Evolutionary conservation across 306 rosid genomes (phyloP).

Genomic region (Ochetophila trinervis): DNA sequence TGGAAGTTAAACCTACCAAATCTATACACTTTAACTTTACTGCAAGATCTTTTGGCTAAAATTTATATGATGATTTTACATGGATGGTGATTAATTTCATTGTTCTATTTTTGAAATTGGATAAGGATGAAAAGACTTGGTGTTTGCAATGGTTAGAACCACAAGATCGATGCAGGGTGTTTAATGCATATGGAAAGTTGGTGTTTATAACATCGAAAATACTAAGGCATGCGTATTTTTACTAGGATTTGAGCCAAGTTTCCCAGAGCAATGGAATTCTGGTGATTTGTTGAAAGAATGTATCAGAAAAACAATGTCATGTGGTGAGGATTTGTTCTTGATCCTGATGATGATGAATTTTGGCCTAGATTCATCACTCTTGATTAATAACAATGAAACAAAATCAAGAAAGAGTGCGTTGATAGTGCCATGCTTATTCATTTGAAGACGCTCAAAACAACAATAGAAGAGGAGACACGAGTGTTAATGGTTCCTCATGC

Average conservation of each 20-base stretch:
- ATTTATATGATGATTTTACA: background rate
- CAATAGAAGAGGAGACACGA: background rate
- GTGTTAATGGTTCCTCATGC: background rate
- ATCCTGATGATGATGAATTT: constrained; percentile 7
- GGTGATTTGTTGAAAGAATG: constrained; percentile 28
- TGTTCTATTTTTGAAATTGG: constrained; percentile 5
- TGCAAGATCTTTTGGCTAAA: no score
- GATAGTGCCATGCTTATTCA: constrained; percentile 37
- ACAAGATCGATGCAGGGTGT: background rate
- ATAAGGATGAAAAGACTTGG: background rate
- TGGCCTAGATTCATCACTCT: accelerated
- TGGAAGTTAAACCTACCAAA: background rate
- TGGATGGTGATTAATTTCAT: constrained; percentile 28
- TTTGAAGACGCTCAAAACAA: background rate
- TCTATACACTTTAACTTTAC: accelerated
- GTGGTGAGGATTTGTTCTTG: background rate
- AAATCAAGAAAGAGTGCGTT: constrained; percentile 19
- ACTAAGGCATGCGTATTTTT: constrained; percentile 28
- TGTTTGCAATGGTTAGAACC: background rate
- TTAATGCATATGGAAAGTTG: constrained; percentile 33
- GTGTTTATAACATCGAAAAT: constrained; percentile 23
- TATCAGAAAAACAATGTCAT: background rate
- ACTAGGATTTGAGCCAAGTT: constrained; percentile 29
- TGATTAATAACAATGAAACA: background rate
- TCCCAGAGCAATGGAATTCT: background rate